phyloP scores from a whole-genome alignment of 192 early-diverging fungal species.

The Allomyces macrogynus region DNA sequence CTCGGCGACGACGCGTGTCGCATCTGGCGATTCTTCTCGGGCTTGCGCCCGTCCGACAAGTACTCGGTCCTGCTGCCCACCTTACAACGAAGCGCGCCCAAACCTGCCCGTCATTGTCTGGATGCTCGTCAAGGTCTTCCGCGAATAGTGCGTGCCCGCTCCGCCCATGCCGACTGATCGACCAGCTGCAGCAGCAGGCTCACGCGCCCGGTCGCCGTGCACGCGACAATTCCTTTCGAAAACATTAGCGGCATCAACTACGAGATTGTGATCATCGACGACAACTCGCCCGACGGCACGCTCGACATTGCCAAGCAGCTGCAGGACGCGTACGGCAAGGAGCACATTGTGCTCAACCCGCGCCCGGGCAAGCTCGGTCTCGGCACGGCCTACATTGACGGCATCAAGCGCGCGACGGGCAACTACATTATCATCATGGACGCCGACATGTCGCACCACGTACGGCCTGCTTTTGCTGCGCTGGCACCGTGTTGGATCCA shows the following conservation, averaged over 20 bases:
- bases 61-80: constrained; percentile 94
- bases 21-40: too few relatives aligned
- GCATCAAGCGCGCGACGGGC: constrained; percentile 79
- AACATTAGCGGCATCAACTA: constrained; percentile 57
- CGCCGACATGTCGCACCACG: constrained; percentile 96
- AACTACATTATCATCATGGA: constrained; percentile 97
- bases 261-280: constrained; percentile 94
- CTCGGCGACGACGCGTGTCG: too few relatives aligned
- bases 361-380: constrained; percentile 89
- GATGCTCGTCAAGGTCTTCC: constrained; percentile 73
- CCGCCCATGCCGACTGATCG: not conserved
- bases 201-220: not conserved
- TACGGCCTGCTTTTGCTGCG: too few relatives aligned
- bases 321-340: constrained; percentile 60
- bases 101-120: constrained; percentile 91
- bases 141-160: constrained; percentile 27
- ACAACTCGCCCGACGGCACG: constrained; percentile 86
- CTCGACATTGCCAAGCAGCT: constrained; percentile 82
- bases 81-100: constrained; percentile 89
- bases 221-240: not conserved
- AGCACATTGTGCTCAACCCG: constrained; percentile 75
- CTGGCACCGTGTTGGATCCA: too few relatives aligned
- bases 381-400: constrained; percentile 89
- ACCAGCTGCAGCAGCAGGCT: not conserved
- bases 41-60: constrained; percentile 19